Evolutionary conservation across 225 moss, liverwort and hornwort species (phyloP), one percentile per base, ranked within the genome.

Genomic region (Sphagnum tenellum): DNA sequence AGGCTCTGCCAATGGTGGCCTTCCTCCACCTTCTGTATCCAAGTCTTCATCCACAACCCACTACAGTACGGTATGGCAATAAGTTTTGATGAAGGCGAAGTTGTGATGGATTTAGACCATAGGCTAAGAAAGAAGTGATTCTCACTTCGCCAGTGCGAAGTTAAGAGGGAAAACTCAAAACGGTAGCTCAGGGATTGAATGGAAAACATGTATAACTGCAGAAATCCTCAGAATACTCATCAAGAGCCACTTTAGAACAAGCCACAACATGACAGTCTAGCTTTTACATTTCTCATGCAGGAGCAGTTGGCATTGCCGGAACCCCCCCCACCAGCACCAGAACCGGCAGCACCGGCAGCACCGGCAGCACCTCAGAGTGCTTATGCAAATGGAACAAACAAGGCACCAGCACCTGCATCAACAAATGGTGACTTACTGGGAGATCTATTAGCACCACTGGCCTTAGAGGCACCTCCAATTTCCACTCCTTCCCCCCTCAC

Each of bases 391-490:
- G 94, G 89, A 71, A 75, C 64, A 55, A 75, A 73, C 44, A 75
- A 83, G 69, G 72, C 60, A 64, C 82, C 75, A 70, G 72, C 72
- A 64, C 69, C 77, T 70, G 74, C 76, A 44, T 60, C 70, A 64
- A 71, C 71, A 62, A 71, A 75, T 53, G 77, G 74, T 56, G 91
- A 94, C 81, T 73, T 91, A 81, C 91, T 94, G 66, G 94, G 72
- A 66, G 94, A 94, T 72, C 74, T 94, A 68, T 76, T 94, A 52
- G 91, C 78, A 59, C 89, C 91, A 60, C 78, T 87, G 65, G 89
- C 94, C 3, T 88, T 94, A 73, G 94, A 94, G 75, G 86, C 81
- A 66, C 74, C 89, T 49, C 83, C 86, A 71, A 76, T 80, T 44
- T 67, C 74, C 49, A 81, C 82, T 11, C 64, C 81, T 50, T 72